Evolutionary conservation across 1,139 yeast genomes (phyloP).

Genomic region (Hyphopichia burtonii): DNA sequence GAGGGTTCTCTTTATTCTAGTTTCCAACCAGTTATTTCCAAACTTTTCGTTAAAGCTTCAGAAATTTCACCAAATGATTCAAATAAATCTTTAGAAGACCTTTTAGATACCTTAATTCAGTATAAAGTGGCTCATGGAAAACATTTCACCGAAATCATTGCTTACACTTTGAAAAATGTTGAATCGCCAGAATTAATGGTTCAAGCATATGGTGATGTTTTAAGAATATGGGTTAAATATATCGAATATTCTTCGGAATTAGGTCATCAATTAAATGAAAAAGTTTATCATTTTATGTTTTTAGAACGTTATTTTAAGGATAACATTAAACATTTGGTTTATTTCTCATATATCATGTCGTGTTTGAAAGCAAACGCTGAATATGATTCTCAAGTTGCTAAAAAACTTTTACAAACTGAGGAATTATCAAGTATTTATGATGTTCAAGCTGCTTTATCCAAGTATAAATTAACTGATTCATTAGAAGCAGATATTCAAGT

Average conservation of each 20-base stretch:
- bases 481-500: constrained; percentile 11
- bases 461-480: constrained; percentile 3
- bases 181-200: constrained; percentile 11
- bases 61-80: constrained; percentile 13
- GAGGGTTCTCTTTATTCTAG: constrained; percentile 21
- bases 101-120: constrained; percentile 27
- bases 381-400: constrained; percentile 25
- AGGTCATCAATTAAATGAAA: constrained; percentile 11
- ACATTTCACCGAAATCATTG: constrained; percentile 30
- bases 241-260: constrained; percentile 23
- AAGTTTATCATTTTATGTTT: constrained; percentile 10
- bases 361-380: constrained; percentile 23
- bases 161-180: constrained; percentile 13
- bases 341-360: constrained; percentile 34
- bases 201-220: constrained; percentile 20
- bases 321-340: constrained; percentile 27
- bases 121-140: constrained; percentile 32
- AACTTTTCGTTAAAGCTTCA: constrained; percentile 21
- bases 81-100: constrained; percentile 16
- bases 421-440: constrained; percentile 23
- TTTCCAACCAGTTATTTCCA: constrained; percentile 27
- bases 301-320: constrained; percentile 12
- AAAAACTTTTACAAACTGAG: constrained; percentile 27
- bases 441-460: constrained; percentile 16
- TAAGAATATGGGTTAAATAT: constrained; percentile 35